Evolutionary conservation across 2,329 filamentous ascomycete species (phyloP).

Genomic region (Rutstroemia sp.): DNA sequence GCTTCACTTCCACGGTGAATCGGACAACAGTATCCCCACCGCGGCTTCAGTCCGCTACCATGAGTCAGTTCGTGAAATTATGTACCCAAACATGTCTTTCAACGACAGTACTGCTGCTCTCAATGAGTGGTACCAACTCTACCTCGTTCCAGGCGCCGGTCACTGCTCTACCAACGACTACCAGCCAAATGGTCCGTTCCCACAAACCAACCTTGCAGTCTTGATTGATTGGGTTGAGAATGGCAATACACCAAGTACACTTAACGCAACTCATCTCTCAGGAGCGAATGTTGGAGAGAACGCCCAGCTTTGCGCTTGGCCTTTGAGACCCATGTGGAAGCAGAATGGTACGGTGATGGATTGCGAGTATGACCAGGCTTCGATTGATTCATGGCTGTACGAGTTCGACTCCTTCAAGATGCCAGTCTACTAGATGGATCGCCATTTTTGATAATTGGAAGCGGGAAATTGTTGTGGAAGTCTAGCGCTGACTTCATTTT

Average conservation of each 20-base stretch:
- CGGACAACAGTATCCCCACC: conserved; percentile 44
- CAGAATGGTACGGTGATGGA: conserved; percentile 20
- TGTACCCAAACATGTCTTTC: conserved; percentile 37
- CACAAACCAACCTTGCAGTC: conserved; percentile 55
- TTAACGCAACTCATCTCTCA: conserved; percentile 32
- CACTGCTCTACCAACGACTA: conserved; percentile 41
- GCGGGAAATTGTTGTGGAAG: not conserved
- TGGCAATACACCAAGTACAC: conserved; percentile 32
- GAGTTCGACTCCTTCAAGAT: conserved; percentile 16
- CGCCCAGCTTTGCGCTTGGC: conserved; percentile 35
- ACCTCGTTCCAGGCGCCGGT: conserved; percentile 44
- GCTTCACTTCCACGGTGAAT: conserved; percentile 51
- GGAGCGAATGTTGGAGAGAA: conserved; percentile 30
- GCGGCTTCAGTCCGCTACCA: conserved; percentile 48
- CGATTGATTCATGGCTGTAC: conserved; percentile 28
- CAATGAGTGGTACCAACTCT: conserved; percentile 48
- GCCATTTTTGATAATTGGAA: not conserved
- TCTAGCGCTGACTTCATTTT: too few relatives aligned
- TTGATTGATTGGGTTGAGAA: conserved; percentile 65
- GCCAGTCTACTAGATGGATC: conserved; percentile 15
- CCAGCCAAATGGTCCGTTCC: conserved; percentile 29
- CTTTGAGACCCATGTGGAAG: conserved; percentile 30
- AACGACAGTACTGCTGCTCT: conserved; percentile 36
- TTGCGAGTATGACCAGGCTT: conserved; percentile 25
- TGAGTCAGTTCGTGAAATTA: conserved; percentile 43